These are phyloP conservation scores for Triangularia setosa DNA, from an alignment of 2,329 filamentous ascomycete species.

Conservation along the genomic window DNA sequence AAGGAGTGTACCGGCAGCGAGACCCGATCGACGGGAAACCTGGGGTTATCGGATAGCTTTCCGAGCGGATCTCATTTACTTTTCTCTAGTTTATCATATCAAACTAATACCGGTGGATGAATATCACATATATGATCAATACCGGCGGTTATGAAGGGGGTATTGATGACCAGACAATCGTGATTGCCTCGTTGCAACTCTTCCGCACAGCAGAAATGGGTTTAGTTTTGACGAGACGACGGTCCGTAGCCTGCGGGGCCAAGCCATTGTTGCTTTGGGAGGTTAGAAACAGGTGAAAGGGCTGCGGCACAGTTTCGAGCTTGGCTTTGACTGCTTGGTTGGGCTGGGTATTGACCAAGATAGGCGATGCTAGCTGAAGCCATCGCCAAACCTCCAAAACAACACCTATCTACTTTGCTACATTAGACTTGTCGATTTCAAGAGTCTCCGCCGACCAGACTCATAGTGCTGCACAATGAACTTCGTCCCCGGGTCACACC, in stretches of 20 bases:
- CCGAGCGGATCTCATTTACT: not conserved
- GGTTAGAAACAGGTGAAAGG: not conserved
- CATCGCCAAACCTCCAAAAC: not conserved
- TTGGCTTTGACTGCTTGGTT: not conserved
- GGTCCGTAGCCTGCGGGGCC: not conserved
- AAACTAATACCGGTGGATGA: not conserved
- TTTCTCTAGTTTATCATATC: not conserved
- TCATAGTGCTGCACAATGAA: not conserved
- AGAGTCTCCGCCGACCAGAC: too few relatives aligned
- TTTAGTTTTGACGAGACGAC: not conserved
- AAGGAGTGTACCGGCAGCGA: not conserved
- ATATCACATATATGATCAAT: not conserved
- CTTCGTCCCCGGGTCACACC: not conserved
- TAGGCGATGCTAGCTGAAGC: not conserved
- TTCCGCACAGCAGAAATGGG: not conserved
- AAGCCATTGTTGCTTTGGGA: not conserved
- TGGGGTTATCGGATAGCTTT: not conserved
- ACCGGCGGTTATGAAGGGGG: not conserved
- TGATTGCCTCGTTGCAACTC: not conserved
- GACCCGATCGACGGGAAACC: not conserved
- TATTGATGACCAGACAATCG: not conserved
- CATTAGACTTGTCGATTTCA: too few relatives aligned
- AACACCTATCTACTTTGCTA: not conserved
- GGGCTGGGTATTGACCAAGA: not conserved
- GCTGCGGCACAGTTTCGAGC: not conserved